phyloP scores from a whole-genome alignment of 345 rosid genomes.

The Melastoma malabathricum region DNA sequence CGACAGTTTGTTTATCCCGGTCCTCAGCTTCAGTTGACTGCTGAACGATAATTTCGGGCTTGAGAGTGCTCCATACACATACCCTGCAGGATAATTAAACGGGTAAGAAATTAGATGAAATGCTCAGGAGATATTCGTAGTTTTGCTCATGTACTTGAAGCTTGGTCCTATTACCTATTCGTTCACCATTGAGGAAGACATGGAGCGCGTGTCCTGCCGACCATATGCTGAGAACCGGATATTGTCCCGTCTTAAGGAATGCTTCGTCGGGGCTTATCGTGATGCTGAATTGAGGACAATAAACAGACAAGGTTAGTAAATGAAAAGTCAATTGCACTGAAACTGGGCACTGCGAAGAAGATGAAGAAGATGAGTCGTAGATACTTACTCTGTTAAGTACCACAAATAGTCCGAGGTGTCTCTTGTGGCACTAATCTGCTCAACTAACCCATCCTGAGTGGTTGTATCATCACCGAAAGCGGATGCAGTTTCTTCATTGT shows the following conservation, averaged over 20 bases:
- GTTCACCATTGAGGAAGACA: conserved; percentile 68
- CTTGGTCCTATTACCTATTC: conserved; percentile 12
- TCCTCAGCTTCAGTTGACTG: conserved; percentile 54
- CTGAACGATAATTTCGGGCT: conserved; percentile 51
- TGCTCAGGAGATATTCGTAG: background rate
- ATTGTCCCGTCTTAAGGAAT: conserved; percentile 52
- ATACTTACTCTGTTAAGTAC: conserved; percentile 36
- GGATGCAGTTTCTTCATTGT: conserved; percentile 23
- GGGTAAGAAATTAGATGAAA: background rate
- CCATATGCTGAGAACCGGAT: conserved; percentile 41
- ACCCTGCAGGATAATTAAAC: conserved; percentile 31
- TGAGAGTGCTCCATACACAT: conserved; percentile 43
- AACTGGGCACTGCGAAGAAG: background rate
- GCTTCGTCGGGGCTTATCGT: conserved; percentile 39
- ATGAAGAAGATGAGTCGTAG: background rate
- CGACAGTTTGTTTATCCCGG: conserved; percentile 70
- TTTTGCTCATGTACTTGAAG: background rate
- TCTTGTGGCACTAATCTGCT: conserved; percentile 25
- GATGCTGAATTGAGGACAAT: conserved; percentile 27
- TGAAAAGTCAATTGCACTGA: background rate
- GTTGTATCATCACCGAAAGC: conserved; percentile 15
- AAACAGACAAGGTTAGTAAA: conserved; percentile 14
- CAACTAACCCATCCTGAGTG: conserved; percentile 21
- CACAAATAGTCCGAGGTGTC: conserved; percentile 35
- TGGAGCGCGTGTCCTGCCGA: conserved; percentile 82